Conservation (phyloP, 2,329 filamentous ascomycete genomes). For the Fusarium fujikuroi region DNA sequence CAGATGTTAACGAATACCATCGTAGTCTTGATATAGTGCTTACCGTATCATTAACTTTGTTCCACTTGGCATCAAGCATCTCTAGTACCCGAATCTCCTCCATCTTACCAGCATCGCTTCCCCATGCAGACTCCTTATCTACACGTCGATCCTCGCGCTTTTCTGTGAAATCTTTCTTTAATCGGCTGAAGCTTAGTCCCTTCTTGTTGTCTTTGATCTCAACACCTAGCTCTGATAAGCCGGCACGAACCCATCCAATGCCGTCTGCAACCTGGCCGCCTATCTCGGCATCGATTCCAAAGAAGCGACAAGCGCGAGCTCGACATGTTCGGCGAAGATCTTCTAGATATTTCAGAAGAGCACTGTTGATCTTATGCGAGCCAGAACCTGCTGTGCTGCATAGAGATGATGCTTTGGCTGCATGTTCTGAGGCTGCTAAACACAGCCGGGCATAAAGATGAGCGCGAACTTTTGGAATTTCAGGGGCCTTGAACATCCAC, state of each 20-base stretch:
- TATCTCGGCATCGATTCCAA: constrained; percentile 88
- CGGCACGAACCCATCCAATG: constrained; percentile 87
- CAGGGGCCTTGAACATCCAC: constrained; percentile 95
- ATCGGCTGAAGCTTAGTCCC: constrained; percentile 66
- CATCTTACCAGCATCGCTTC: constrained; percentile 81
- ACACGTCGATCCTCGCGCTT: constrained; percentile 82
- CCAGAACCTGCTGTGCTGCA: constrained; percentile 54
- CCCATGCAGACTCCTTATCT: constrained; percentile 79
- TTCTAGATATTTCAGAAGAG: constrained; percentile 77
- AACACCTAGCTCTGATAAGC: constrained; percentile 78
- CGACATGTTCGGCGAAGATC: constrained; percentile 79
- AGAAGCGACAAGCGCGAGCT: constrained; percentile 88
- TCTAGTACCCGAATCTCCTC: constrained; percentile 89
- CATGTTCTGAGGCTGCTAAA: constrained; percentile 88
- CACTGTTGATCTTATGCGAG: constrained; percentile 68
- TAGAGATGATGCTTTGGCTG: constrained; percentile 73
- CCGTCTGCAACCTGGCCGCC: constrained; percentile 83
- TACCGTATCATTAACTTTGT: constrained; percentile 91
- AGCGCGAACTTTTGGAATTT: constrained; percentile 88
- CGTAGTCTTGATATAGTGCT: constrained; percentile 40
- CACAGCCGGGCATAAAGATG: constrained; percentile 89
- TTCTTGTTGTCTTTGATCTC: constrained; percentile 63
- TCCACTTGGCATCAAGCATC: constrained; percentile 90
- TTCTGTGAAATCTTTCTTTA: constrained; percentile 81
- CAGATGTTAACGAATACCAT: constrained; percentile 7